These are phyloP conservation scores for Cyberlindnera amylophila DNA, from an alignment of 805 yeast species.

Conservation along the genomic window DNA sequence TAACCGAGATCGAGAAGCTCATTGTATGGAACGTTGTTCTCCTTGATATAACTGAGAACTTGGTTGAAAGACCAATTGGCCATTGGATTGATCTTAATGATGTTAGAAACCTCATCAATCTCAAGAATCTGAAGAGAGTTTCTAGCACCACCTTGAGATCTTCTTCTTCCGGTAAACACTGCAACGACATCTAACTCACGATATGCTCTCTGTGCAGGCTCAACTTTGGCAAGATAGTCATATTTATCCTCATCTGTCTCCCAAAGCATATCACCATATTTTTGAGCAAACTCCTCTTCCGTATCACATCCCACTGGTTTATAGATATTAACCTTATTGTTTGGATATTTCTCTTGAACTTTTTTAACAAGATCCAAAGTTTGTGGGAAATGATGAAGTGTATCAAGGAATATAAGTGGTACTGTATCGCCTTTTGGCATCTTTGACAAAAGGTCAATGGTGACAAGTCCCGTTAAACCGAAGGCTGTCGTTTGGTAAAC, in stretches of 20 bases:
- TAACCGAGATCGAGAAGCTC: slow-evolving; percentile 81
- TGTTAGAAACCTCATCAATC: slow-evolving; percentile 61
- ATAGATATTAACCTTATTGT: slow-evolving; percentile 55
- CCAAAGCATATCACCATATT: slow-evolving; percentile 81
- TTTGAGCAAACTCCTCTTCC: slow-evolving; percentile 59
- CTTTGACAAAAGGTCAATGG: slow-evolving; percentile 74
- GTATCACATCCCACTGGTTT: slow-evolving; percentile 55
- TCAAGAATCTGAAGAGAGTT: slow-evolving; percentile 71
- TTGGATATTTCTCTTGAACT: slow-evolving; percentile 54
- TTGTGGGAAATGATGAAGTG: slow-evolving; percentile 93
- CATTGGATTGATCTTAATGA: slow-evolving; percentile 85
- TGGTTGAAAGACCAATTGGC: slow-evolving; percentile 76
- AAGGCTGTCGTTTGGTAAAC: slow-evolving; percentile 92
- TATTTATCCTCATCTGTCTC: slow-evolving; percentile 74
- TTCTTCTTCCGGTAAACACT: slow-evolving; percentile 87
- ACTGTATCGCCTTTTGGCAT: slow-evolving; percentile 41
- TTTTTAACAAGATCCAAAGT: slow-evolving; percentile 69
- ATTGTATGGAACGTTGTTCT: slow-evolving; percentile 78
- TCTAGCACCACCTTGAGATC: slow-evolving; percentile 86
- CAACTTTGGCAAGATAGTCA: slow-evolving; percentile 87
- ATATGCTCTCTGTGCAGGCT: slow-evolving; percentile 87
- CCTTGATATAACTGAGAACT: slow-evolving; percentile 66
- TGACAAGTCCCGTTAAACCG: slow-evolving; percentile 88
- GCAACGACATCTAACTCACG: slow-evolving; percentile 68
- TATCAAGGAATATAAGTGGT: slow-evolving; percentile 83